phyloP scores from a whole-genome alignment of 306 rosid genomes.

The Comarum palustre region DNA sequence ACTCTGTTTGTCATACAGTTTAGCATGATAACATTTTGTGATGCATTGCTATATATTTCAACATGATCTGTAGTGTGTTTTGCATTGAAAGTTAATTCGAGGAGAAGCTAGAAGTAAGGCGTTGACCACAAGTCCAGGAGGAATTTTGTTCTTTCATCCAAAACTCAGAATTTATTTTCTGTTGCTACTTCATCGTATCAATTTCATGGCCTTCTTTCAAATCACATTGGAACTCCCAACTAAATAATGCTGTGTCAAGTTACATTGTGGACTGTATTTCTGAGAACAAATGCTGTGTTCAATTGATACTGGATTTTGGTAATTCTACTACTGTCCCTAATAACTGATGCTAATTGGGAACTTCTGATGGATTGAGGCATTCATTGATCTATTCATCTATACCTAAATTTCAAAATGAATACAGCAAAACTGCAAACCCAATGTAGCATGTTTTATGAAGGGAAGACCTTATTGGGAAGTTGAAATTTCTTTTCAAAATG shows the following conservation, averaged over 20 bases:
- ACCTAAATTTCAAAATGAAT: background rate
- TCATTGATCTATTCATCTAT: background rate
- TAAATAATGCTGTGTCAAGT: background rate
- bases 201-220: background rate
- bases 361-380: background rate
- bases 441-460: background rate
- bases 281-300: background rate
- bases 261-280: background rate
- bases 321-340: background rate
- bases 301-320: background rate
- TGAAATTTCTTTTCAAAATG: background rate
- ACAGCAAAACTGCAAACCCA: background rate
- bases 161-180: background rate
- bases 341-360: background rate
- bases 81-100: background rate
- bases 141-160: background rate
- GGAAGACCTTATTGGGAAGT: background rate
- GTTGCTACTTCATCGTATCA: background rate
- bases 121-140: background rate
- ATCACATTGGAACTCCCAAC: background rate
- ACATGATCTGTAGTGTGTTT: background rate
- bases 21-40: background rate
- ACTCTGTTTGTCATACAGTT: background rate
- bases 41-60: background rate
- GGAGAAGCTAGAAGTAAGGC: background rate